Percentiles rank a stretch among this genome's conserved stretches.
Conservation (phyloP, 1,284 basidiomycete species). For the Neotropicomus parvogracilis region DNA sequence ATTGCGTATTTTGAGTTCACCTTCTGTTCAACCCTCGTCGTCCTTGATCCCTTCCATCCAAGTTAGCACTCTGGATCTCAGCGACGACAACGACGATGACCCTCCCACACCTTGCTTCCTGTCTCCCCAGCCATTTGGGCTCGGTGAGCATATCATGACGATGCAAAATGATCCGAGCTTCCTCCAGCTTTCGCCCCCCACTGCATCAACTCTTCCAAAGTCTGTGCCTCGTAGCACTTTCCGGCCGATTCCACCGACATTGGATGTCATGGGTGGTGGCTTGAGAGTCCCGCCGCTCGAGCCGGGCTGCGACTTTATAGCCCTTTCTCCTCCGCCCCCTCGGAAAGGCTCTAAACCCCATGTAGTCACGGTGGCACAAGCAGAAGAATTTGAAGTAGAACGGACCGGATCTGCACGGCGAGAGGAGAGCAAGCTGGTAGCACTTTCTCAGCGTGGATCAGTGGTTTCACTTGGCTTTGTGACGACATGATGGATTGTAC, state of each 20-base stretch:
- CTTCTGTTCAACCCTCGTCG: slow-evolving; percentile 11
- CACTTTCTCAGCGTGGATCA: slow-evolving; percentile 20
- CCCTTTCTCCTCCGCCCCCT: slow-evolving; percentile 32
- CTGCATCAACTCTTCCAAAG: slow-evolving; percentile 35
- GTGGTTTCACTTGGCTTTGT: slow-evolving; percentile 33
- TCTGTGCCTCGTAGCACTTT: slow-evolving; percentile 22
- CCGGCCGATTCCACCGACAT: slow-evolving; percentile 4
- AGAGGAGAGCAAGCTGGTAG: slow-evolving; percentile 14
- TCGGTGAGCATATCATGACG: slow-evolving; percentile 56
- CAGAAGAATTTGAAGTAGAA: slow-evolving; percentile 18
- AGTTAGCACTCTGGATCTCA: slow-evolving; percentile 29
- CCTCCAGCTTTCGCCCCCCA: slow-evolving; percentile 47
- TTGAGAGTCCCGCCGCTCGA: slow-evolving; percentile 9
- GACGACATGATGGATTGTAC: slow-evolving; percentile 17
- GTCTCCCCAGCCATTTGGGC: slow-evolving; percentile 41
- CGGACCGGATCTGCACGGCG: slow-evolving; percentile 6
- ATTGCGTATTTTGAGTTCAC: slow-evolving; percentile 54
- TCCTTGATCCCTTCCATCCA: slow-evolving; percentile 16
- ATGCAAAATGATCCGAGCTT: slow-evolving; percentile 58
- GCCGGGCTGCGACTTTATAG: slow-evolving; percentile 24
- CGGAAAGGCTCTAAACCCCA: slow-evolving; percentile 27
- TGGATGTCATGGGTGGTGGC: neutral
- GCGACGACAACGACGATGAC: slow-evolving; percentile 23
- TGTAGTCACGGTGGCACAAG: neutral
- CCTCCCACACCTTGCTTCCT: slow-evolving; percentile 28